Base-by-base conservation (phyloP, 2,329 filamentous ascomycete species). In the Aspergillaceae sp. region DNA sequence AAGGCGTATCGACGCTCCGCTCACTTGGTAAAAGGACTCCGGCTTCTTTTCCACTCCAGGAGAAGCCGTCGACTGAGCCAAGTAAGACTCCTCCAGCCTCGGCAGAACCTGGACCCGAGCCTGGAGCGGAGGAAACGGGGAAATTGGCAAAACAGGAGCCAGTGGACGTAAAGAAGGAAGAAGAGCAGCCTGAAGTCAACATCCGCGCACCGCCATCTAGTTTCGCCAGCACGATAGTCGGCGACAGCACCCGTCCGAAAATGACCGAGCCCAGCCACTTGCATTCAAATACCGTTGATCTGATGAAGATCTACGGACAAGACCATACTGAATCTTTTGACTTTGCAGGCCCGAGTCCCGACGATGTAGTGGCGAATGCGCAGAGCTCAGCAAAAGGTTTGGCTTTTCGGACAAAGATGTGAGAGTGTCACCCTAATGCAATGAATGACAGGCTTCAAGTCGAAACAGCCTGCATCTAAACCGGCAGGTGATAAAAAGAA, bases 271-370 rank as follows among this genome's bases (percentile, higher is more conserved):
- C 60, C 56, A 64, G 62, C 58, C 62, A 63, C 50, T 50, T 65
- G 41, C 49, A 52, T 41, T 55, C 58, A 30, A 62, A 56, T 41
- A 55, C 56, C 26, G 53, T 67, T 48, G 62, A 68, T 57, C 45
- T 68, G 29, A 59, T 66, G 41, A 53, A 55, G 45, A 61, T 70
- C 26, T 69, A 68, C 48, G 66, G 66, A 46, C 60, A 66, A 50
- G 56, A 66, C 46, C 53, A 64, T 59, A 61, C 67, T 70, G 64
- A 69, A 65, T 59, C 60, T 40, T 73, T 71, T 64, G 68, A 83
- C 48, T 96, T 96, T 71, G 75, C 83, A 74, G 80, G 82, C 64
- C 90, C 91, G 46, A 96, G 90, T 69, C 90, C 90, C 56, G 90
- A 97, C 72, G 90, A 96, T 66, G 72, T 92, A 61, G 86, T 96